Conservation (phyloP, 169 alveolate species). For the Plasmodium relictum region DNA sequence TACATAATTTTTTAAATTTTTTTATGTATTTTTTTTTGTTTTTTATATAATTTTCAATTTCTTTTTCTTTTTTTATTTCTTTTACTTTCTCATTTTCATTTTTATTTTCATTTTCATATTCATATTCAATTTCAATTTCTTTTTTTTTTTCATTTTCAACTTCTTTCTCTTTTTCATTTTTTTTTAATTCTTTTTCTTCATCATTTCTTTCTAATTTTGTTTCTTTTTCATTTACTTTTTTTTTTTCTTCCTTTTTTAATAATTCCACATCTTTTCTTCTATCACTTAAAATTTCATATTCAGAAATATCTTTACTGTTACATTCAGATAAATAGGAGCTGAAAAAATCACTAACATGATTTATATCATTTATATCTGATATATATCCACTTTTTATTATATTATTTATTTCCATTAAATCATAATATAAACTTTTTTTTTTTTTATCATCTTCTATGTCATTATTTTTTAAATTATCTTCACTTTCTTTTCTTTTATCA, state of each 20-base stretch:
- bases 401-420: conserved; percentile 17
- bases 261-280: neutral
- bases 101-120: neutral
- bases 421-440: conserved; percentile 6
- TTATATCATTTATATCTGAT: conserved; percentile 50
- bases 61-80: neutral
- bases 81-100: neutral
- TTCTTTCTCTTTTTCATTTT: neutral
- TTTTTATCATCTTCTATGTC: neutral
- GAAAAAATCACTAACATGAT: conserved; percentile 34
- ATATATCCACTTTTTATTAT: conserved; percentile 28
- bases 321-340: conserved; percentile 51
- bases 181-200: neutral
- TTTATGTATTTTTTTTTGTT: neutral
- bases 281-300: conserved; percentile 8
- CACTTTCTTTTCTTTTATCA: conserved; percentile 7
- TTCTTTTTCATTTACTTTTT: neutral
- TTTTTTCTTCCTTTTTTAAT: neutral
- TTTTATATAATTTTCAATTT: neutral
- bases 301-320: conserved; percentile 46
- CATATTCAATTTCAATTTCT: neutral
- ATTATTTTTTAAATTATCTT: neutral
- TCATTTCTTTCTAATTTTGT: neutral
- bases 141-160: neutral
- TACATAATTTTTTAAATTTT: conserved; percentile 38